Conservation (phyloP, 139 green algal species). For the Zygnema cylindricum region DNA sequence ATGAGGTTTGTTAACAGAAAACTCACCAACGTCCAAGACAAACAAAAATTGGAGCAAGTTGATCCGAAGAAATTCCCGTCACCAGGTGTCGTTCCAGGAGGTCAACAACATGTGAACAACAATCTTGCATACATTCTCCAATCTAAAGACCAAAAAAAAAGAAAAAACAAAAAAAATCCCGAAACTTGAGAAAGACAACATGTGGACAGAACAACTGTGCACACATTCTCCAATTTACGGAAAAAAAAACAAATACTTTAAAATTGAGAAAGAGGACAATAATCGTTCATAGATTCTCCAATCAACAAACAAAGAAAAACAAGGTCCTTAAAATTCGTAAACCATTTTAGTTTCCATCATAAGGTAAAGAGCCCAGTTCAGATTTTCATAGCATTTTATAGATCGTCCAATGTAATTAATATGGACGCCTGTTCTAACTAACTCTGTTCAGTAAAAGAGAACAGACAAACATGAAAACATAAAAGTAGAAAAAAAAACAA, state of each 20-base stretch:
- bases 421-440: no score
- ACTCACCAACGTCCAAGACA: slow-evolving; percentile 35
- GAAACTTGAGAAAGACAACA: not conserved
- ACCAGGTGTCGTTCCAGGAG: slow-evolving; percentile 23
- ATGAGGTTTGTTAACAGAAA: not conserved
- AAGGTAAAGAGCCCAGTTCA: no score
- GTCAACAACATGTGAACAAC: slow-evolving; percentile 29
- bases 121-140: slow-evolving; percentile 52
- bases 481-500: not conserved
- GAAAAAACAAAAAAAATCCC: not conserved
- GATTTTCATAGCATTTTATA: not conserved
- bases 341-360: not conserved
- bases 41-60: slow-evolving; percentile 15
- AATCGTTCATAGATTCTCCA: not conserved
- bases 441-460: no score
- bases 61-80: not conserved
- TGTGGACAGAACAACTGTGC: not conserved
- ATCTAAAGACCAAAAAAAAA: slow-evolving; percentile 15
- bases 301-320: not conserved
- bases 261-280: not conserved
- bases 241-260: not conserved
- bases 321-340: not conserved
- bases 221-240: not conserved
- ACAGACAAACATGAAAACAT: no score
- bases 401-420: not conserved